Base-by-base conservation (phyloP, 305 asterid genomes). In the Plantago rigida region DNA sequence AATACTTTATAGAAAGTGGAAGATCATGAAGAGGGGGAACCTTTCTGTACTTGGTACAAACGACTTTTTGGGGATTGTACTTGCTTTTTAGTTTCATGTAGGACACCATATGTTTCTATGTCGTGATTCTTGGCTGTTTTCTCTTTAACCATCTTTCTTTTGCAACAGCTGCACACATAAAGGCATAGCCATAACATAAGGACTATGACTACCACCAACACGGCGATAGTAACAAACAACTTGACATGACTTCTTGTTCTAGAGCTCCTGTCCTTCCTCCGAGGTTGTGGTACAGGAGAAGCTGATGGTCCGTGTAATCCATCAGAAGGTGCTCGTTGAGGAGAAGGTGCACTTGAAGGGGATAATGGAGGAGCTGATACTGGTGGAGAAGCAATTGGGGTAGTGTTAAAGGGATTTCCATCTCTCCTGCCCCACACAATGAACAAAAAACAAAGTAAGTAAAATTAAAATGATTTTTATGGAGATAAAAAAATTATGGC, bases 381-480 rank as follows among this genome's bases (percentile, higher is more conserved):
- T 9, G 95, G 95, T 28, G 95, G 92, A 63, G 96, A 79, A 42
- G 95, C 87, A 59, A 83, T 57, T 41, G 81, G 24, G 13, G 91
- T 84, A 29, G 95, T 92, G 79, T 92, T 92, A 59, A 92, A 92
- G 57, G 99, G 99, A 60, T 92, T 92, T 47, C 97, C 97, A 46
- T 66, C 74, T 71, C 82, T 76, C 72, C 99, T 92, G 84, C 71
- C 71, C 39, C 60, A 60, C 47, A 65, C 39, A 31, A 4, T 5
- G 39, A 4, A 3, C 44, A 36, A 36, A 36, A 6, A 36, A 36
- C 0, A 1, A 70, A 60, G 19, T 62, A 70, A 60, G 19, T 62
- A 48, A 63, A 13, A 49, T 51, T 13, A 28, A 28, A 53, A 29
- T 39, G 42, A 62, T 14, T 42, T 2, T 24, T 22, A 45, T 50